Evolutionary conservation across 306 rosid species (phyloP), one percentile per base, ranked within the genome.

Genomic region (Crataegus laevigata): DNA sequence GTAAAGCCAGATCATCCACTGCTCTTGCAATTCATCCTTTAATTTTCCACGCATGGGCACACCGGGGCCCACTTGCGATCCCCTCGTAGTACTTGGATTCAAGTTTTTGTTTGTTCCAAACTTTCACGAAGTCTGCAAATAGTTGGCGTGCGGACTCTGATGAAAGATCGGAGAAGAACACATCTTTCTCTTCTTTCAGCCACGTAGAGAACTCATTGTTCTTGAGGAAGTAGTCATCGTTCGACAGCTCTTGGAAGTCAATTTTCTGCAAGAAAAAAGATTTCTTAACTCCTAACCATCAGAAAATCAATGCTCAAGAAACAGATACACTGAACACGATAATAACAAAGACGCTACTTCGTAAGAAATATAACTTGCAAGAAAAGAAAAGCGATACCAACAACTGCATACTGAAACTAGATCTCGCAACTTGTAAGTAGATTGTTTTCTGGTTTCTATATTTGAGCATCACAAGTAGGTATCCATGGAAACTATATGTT

Each of bases 151-250:
- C 88, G 42, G 93, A 85, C 82, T 90, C 96, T 0, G 96, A 84
- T 2, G 85, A 84, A 47, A 94, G 90, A 68, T 94, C 97, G 25
- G 96, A 90, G 91, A 94, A 94, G 74, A 90, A 94, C 42, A 91
- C 78, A 51, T 88, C 85, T 77, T 88, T 94, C 89, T 90, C 91
- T 79, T 94, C 98, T 78, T 91, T 91, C 77, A 91, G 87, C 98
- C 98, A 94, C 18, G 89, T 88, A 68, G 98, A 87, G 75, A 94
- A 94, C 73, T 94, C 98, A 21, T 90, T 94, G 55, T 90, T 94
- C 94, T 91, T 94, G 0, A 83, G 82, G 82, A 94, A 94, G 77
- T 94, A 94, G 74, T 91, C 97, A 66, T 91, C 97, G 25, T 60
- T 80, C 24, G 96, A 90, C 75, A 94, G 81, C 65, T 91, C 90